A percentile compares a stretch with the other conserved stretches of the same genome.
phyloP scores from a whole-genome alignment of 192 early-diverging fungal genomes.

The Chytriomyces sp. region DNA sequence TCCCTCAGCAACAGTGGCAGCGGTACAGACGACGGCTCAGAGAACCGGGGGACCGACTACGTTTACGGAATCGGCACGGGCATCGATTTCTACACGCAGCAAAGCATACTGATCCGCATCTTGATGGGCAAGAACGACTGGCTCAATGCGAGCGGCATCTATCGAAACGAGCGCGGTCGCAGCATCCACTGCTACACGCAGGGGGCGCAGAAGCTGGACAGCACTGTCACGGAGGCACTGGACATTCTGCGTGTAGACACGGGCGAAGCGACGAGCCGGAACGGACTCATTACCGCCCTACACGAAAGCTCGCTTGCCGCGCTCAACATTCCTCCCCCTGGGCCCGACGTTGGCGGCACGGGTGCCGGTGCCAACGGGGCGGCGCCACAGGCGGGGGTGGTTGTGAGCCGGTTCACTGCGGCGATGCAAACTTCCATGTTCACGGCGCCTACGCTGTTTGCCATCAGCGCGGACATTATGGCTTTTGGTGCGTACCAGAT shows the following conservation, averaged over 20 bases:
- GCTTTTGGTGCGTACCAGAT: slow-evolving; percentile 31
- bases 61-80: slow-evolving; percentile 17
- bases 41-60: neutral
- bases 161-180: neutral
- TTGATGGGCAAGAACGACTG: slow-evolving; percentile 45
- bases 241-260: neutral
- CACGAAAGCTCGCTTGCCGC: neutral
- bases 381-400: neutral
- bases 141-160: slow-evolving; percentile 24
- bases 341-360: too few species aligned
- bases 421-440: slow-evolving; percentile 17
- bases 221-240: slow-evolving; percentile 17
- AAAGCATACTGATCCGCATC: slow-evolving; percentile 19
- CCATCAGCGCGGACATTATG: slow-evolving; percentile 29
- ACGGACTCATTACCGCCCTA: neutral
- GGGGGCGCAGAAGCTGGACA: slow-evolving; percentile 24
- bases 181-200: neutral
- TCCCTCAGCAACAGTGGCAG: neutral
- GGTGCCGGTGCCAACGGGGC: neutral
- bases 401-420: slow-evolving; percentile 11
- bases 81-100: slow-evolving; percentile 37
- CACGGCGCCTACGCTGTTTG: slow-evolving; percentile 18
- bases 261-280: neutral
- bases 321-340: neutral
- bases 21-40: neutral